Evolutionary conservation across 2,329 filamentous ascomycete genomes (phyloP).

Genomic region (Chrysoporthe puriensis): DNA sequence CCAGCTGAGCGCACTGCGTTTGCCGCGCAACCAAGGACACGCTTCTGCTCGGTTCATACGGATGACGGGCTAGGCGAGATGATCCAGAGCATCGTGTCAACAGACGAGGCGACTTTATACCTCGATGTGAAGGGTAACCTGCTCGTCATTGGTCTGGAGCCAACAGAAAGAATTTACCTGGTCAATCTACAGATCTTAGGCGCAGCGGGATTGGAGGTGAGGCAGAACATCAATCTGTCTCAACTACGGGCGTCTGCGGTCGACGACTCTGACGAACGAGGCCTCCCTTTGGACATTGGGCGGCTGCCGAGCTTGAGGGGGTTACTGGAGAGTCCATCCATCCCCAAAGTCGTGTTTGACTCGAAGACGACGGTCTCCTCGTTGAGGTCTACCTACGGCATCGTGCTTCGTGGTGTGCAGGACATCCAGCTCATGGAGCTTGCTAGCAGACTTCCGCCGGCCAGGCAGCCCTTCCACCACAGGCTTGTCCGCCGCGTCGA

Average conservation of each 20-base stretch:
- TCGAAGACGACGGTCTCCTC: background rate
- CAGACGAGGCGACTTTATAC: background rate
- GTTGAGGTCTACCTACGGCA: background rate
- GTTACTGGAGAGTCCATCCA: slow-evolving; percentile 7
- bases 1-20: background rate
- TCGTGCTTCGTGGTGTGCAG: slow-evolving; percentile 6
- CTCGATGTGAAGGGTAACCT: background rate
- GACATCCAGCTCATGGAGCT: slow-evolving; percentile 17
- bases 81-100: slow-evolving; percentile 12
- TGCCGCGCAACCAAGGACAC: background rate
- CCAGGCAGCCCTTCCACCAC: slow-evolving; percentile 3
- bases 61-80: slow-evolving; percentile 11
- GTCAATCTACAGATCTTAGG: slow-evolving; percentile 3
- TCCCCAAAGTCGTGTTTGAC: slow-evolving; percentile 9
- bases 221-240: slow-evolving; percentile 7
- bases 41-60: slow-evolving; percentile 6
- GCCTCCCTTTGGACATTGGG: background rate
- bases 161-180: slow-evolving; percentile 1
- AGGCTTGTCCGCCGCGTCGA: background rate
- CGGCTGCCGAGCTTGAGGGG: slow-evolving; percentile 10
- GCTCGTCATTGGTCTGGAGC: background rate
- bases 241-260: background rate
- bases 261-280: background rate
- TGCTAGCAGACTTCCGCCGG: background rate
- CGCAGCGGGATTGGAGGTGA: background rate